phyloP scores from a whole-genome alignment of 2,329 filamentous ascomycete species.

The Blastomyces emzantsi region DNA sequence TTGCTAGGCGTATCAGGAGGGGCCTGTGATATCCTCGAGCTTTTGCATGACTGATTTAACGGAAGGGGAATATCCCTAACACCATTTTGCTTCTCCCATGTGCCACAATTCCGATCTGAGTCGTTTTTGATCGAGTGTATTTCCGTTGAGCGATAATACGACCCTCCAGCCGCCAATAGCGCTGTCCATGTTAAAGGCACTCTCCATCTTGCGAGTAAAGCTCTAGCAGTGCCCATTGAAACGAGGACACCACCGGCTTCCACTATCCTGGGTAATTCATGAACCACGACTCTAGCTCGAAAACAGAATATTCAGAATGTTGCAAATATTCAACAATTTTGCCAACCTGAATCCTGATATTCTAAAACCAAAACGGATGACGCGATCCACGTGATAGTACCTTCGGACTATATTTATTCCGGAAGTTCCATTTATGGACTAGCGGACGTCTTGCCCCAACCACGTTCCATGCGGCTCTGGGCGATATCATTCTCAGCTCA shows the following conservation, averaged over 20 bases:
- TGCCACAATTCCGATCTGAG: slow-evolving; percentile 13
- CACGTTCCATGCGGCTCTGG: background rate
- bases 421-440: background rate
- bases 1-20: background rate
- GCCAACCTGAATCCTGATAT: background rate
- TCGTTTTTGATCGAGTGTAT: slow-evolving; percentile 12
- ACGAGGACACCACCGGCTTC: slow-evolving; percentile 18
- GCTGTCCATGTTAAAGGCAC: slow-evolving; percentile 28
- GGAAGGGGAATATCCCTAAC: background rate
- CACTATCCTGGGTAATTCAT: slow-evolving; percentile 6
- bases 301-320: background rate
- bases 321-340: background rate
- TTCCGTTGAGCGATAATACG: slow-evolving; percentile 17
- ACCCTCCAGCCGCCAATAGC: slow-evolving; percentile 21
- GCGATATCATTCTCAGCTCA: background rate
- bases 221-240: slow-evolving; percentile 30
- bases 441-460: background rate
- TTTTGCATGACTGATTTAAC: background rate
- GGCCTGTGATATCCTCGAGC: background rate
- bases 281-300: background rate
- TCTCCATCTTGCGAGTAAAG: slow-evolving; percentile 29
- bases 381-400: background rate
- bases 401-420: background rate
- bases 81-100: slow-evolving; percentile 9
- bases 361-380: background rate